phyloP scores from a whole-genome alignment of 805 yeast species.

The Metschnikowia noctiluminum region DNA sequence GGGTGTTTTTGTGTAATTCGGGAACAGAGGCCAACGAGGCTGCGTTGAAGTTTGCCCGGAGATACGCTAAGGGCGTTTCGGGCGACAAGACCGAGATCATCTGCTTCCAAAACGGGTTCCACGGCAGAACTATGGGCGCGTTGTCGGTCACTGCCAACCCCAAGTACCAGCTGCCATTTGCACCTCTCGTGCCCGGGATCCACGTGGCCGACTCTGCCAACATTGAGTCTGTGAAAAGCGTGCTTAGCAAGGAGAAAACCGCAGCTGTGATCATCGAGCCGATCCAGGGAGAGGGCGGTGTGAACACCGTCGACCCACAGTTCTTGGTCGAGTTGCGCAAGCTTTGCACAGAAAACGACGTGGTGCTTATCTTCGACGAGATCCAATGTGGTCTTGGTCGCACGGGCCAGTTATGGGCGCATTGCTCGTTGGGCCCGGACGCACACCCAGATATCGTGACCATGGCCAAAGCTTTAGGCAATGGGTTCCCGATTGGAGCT shows the following conservation, averaged over 20 bases:
- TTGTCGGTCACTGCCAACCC: conserved; percentile 88
- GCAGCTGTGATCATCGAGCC: conserved; percentile 97
- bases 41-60: conserved; percentile 66
- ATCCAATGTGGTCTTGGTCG: conserved; percentile 97
- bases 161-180: conserved; percentile 88
- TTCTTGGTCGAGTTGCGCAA: conserved; percentile 65
- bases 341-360: conserved; percentile 66
- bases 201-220: conserved; percentile 62
- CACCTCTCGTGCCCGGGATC: conserved; percentile 90
- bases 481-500: conserved; percentile 96
- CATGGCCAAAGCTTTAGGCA: conserved; percentile 94
- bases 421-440: conserved; percentile 62
- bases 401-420: conserved; percentile 93
- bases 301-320: conserved; percentile 60
- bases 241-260: conserved; percentile 56
- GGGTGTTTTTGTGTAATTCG: conserved; percentile 63
- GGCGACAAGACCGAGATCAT: conserved; percentile 69
- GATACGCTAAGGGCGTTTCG: conserved; percentile 59
- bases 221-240: conserved; percentile 52
- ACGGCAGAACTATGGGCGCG: conserved; percentile 94
- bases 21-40: conserved; percentile 62
- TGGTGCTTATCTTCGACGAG: conserved; percentile 85
- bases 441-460: conserved; percentile 95
- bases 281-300: conserved; percentile 97
- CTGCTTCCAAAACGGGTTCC: conserved; percentile 88